A percentile compares a stretch with the other conserved stretches of the same genome.
Evolutionary conservation across 257 asterid species (phyloP).

Genomic region (Solanum gandarillasii): DNA sequence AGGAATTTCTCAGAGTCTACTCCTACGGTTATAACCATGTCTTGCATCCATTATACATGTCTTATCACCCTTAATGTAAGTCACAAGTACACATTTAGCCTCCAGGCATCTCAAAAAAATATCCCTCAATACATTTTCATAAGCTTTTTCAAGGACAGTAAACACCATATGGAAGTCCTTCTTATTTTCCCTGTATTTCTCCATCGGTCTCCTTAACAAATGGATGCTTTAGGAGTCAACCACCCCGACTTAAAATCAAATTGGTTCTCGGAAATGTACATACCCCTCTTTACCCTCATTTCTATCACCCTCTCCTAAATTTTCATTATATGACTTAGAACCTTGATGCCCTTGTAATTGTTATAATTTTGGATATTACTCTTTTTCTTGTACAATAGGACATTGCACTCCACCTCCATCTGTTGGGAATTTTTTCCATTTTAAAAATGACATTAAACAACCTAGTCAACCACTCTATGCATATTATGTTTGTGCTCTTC

Average conservation of each 20-base stretch:
- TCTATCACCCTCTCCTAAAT: neutral
- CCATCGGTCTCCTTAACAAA: neutral
- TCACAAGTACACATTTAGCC: neutral
- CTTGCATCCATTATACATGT: neutral
- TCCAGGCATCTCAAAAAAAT: neutral
- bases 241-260: neutral
- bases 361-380: neutral
- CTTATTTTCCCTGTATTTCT: no score
- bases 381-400: neutral
- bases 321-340: no score
- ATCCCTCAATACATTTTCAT: neutral
- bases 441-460: neutral
- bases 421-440: neutral
- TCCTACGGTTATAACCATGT: neutral
- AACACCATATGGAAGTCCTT: neutral
- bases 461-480: neutral
- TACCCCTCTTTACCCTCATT: neutral
- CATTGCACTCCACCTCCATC: neutral
- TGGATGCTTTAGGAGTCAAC: neutral
- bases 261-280: neutral
- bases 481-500: neutral
- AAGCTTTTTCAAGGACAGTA: neutral
- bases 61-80: neutral
- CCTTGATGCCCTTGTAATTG: neutral
- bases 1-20: neutral